Evolutionary conservation across 805 yeast species (phyloP), one percentile per base, ranked within the genome.

Genomic region (Candida arabinofermentans): DNA sequence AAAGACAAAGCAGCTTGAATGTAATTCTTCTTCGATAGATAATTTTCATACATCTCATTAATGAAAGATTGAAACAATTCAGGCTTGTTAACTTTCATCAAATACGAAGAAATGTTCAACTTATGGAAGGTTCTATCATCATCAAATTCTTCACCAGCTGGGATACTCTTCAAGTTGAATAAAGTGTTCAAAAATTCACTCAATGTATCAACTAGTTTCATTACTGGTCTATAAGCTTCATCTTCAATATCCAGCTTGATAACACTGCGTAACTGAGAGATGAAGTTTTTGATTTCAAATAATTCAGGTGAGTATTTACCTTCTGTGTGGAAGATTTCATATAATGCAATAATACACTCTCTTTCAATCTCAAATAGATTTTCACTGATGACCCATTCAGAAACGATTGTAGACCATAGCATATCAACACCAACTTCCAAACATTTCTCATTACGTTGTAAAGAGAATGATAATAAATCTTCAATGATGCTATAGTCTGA

Each of bases 1-100:
- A 87, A 70, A 52, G 89, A 77, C 47, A 88, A 71, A 3, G 91
- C 96, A 7, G 95, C 95, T 65, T 88, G 96, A 24, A 83, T 81
- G 55, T 61, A 77, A 56, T 86, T 86, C 19, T 67, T 68, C 61
- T 79, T 83, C 17, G 60, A 53, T 37, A 83, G 44, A 53, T 84
- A 81, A 46, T 73, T 76, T 49, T 81, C 82, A 54, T 76, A 85
- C 75, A 88, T 74, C 42, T 80, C 83, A 62, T 81, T 77, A 48
- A 88, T 77, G 58, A 86, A 83, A n/a, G 85, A 75, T 59, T 84
- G 83, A 62, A 87, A 82, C 43, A 84, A 69, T 59, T 86, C 93
- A 0, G 93, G 91, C 52, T 80, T 79, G 56, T 82, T 79, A 32
- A 86, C 88, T 50, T 84, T 79, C 71, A 83, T 75, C 61, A 88